A percentile compares a stretch with the other conserved stretches of the same genome.
These are phyloP conservation scores for Cerioporus squamosus DNA, from an alignment of 1,284 basidiomycete species.

Conservation along the genomic window DNA sequence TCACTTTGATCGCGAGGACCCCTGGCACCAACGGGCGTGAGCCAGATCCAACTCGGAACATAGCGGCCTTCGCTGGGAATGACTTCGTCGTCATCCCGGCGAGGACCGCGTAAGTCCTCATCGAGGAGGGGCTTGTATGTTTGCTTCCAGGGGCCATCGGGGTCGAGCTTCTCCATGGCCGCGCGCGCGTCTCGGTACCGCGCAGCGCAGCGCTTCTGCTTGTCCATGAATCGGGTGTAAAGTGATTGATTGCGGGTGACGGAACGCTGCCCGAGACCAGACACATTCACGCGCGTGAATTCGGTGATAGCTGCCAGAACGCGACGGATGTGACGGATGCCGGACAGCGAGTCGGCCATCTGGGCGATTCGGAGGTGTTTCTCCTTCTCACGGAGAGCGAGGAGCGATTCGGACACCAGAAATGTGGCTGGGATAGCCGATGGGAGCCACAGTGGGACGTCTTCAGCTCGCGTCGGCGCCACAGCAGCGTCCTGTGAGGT, in stretches of 20 bases:
- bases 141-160: background rate
- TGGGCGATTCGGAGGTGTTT: slow-evolving; percentile 27
- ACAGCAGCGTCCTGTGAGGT: background rate
- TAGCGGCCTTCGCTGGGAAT: slow-evolving; percentile 6
- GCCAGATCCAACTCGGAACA: slow-evolving; percentile 19
- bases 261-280: background rate
- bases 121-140: background rate
- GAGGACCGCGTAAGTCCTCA: slow-evolving; percentile 9
- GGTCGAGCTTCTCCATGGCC: background rate
- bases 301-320: slow-evolving; percentile 12
- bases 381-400: background rate
- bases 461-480: background rate
- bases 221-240: background rate
- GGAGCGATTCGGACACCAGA: background rate
- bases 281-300: background rate
- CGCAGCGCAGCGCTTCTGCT: background rate
- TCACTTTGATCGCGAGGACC: background rate
- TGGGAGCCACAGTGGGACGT: slow-evolving; percentile 4
- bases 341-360: slow-evolving; percentile 27
- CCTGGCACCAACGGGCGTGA: background rate
- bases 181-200: background rate
- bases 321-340: slow-evolving; percentile 32
- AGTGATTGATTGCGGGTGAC: background rate
- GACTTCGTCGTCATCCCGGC: background rate
- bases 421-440: background rate